Evolutionary conservation across 2,329 filamentous ascomycete genomes (phyloP).

Genomic region (Byssochlamys sp.): DNA sequence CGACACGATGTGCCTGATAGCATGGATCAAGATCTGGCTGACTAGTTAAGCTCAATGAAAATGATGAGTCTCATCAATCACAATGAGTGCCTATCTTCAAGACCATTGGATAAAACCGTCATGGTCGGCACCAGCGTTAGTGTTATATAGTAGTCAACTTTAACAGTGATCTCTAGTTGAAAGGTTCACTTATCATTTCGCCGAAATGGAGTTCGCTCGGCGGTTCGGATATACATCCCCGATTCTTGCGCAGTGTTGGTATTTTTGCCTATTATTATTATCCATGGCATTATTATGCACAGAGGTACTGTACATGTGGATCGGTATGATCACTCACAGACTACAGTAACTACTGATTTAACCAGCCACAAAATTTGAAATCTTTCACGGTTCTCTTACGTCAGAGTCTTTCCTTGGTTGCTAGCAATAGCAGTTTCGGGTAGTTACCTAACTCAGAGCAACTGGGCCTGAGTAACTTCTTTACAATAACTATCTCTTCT

Average conservation of each 20-base stretch:
- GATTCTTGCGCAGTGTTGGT: neutral
- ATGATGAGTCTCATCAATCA: neutral
- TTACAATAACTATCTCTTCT: too few relatives aligned
- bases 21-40: neutral
- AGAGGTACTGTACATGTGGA: too few relatives aligned
- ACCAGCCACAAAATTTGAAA: too few relatives aligned
- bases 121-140: neutral
- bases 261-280: neutral
- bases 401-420: too few relatives aligned
- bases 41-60: neutral
- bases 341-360: too few relatives aligned
- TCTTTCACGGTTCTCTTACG: too few relatives aligned
- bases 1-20: neutral
- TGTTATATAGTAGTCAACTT: neutral
- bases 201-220: neutral
- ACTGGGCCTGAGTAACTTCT: too few relatives aligned
- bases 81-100: neutral
- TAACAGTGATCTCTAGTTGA: neutral
- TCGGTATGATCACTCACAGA: too few relatives aligned
- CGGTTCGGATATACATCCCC: neutral
- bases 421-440: too few relatives aligned
- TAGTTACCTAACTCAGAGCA: too few relatives aligned
- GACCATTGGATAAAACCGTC: neutral
- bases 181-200: too few relatives aligned
- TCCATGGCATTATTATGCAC: neutral